These are phyloP conservation scores for Limonium bicolor DNA, from an alignment of 148 eudicot species.

Conservation along the genomic window DNA sequence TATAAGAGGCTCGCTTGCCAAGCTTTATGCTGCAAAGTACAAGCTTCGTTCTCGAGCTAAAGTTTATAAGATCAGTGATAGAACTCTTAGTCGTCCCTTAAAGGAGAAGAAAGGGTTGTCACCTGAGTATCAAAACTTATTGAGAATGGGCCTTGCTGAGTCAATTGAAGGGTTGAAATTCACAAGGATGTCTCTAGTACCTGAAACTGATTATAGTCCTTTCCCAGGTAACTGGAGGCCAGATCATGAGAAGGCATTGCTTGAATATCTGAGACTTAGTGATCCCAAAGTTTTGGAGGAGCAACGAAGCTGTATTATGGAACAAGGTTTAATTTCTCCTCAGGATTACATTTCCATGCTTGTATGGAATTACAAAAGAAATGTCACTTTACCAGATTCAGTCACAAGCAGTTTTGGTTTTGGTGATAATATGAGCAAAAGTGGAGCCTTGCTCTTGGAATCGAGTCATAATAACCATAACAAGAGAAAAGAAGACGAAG, in stretches of 20 bases:
- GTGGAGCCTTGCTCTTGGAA: conserved; percentile 3
- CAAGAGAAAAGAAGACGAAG: not conserved
- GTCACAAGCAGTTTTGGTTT: conserved; percentile 4
- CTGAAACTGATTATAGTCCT: conserved; percentile 81
- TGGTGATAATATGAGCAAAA: not conserved
- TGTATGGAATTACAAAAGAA: conserved; percentile 90
- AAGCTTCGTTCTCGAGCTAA: conserved; percentile 92
- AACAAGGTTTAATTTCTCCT: conserved; percentile 77
- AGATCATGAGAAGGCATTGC: conserved; percentile 74
- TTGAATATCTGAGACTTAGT: conserved; percentile 51
- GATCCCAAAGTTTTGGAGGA: conserved; percentile 65
- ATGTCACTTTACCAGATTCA: conserved; percentile 22
- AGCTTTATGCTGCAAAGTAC: conserved; percentile 97
- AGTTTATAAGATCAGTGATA: conserved; percentile 77
- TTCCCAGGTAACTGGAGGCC: conserved; percentile 72
- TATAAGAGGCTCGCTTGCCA: conserved; percentile 83
- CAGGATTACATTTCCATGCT: conserved; percentile 89
- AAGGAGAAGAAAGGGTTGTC: conserved; percentile 90
- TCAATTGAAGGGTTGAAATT: conserved; percentile 82
- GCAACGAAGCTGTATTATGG: conserved; percentile 39
- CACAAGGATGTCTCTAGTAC: conserved; percentile 88
- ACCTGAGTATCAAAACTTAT: conserved; percentile 73
- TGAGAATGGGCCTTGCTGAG: conserved; percentile 76
- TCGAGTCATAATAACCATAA: not conserved
- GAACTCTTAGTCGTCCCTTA: conserved; percentile 74